Percentiles rank a stretch among this genome's conserved stretches.
Evolutionary conservation across 129 eudicot species (phyloP).

Genomic region (Artemisia annua): DNA sequence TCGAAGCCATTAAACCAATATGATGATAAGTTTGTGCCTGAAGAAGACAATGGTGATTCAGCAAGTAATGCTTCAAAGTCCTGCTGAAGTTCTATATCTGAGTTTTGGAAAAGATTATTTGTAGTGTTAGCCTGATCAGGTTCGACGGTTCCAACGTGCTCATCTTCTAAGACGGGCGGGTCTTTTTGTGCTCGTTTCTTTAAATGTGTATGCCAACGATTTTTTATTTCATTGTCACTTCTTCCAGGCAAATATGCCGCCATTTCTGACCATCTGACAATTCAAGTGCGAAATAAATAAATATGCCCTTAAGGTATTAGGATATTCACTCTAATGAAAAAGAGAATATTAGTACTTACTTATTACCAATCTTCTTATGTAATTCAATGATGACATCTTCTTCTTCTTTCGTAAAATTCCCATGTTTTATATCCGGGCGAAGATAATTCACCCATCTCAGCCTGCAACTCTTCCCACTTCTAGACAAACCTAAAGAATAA

Average conservation of each 20-base stretch:
- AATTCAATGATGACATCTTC: slow-evolving; percentile 36
- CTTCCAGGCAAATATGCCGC: slow-evolving; percentile 40
- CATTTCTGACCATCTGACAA: slow-evolving; percentile 38
- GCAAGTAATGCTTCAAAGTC: slow-evolving; percentile 20
- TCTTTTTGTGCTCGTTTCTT: slow-evolving; percentile 31
- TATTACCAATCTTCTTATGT: slow-evolving; percentile 41
- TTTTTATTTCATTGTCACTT: slow-evolving; percentile 44
- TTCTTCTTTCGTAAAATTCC: slow-evolving; percentile 39
- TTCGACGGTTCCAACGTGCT: slow-evolving; percentile 9
- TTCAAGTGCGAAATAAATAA: not conserved
- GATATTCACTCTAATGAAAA: not conserved
- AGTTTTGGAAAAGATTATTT: slow-evolving; percentile 13
- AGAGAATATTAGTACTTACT: slow-evolving; percentile 15
- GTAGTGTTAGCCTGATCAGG: slow-evolving; percentile 12
- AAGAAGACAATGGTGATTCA: slow-evolving; percentile 35
- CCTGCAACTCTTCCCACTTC: slow-evolving; percentile 48
- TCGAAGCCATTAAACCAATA: slow-evolving; percentile 21
- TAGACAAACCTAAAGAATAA: slow-evolving; percentile 29
- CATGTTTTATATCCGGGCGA: slow-evolving; percentile 41
- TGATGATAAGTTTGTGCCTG: slow-evolving; percentile 30
- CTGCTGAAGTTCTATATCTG: slow-evolving; percentile 26
- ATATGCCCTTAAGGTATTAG: not conserved
- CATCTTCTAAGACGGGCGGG: slow-evolving; percentile 8
- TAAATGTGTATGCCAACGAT: slow-evolving; percentile 44
- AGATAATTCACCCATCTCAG: slow-evolving; percentile 44